Evolutionary conservation across 176 grass and related monocot genomes (phyloP).

Genomic region (Puya raimondii): DNA sequence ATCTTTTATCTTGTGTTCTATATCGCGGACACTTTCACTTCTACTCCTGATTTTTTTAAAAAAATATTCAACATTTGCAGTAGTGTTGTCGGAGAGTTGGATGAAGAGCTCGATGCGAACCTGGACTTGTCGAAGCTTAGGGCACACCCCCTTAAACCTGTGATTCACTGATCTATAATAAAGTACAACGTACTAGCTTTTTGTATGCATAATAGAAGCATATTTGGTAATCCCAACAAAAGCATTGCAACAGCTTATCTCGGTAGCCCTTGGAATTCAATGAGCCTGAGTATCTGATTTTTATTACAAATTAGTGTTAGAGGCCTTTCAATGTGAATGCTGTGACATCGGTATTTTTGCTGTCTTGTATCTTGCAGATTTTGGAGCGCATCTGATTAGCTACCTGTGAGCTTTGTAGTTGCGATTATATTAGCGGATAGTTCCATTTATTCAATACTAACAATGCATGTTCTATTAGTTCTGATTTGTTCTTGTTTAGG

Average conservation of each 20-base stretch:
- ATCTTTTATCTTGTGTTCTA: neutral
- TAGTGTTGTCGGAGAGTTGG: constrained; percentile 79
- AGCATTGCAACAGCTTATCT: neutral
- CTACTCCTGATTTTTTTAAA: too few species aligned
- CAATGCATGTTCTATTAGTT: too few species aligned
- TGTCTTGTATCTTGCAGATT: neutral
- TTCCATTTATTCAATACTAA: too few species aligned
- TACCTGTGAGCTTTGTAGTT: too few species aligned
- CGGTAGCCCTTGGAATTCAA: neutral
- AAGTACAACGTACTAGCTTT: too few species aligned
- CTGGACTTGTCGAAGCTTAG: constrained; percentile 67
- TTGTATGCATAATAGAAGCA: neutral
- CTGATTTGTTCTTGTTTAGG: too few species aligned
- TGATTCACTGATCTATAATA: constrained; percentile 45
- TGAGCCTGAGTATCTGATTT: neutral
- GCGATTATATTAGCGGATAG: too few species aligned
- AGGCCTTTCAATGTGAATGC: neutral
- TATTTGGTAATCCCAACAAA: neutral
- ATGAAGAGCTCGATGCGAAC: constrained; percentile 71
- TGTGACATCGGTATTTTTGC: neutral
- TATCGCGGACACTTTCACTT: neutral
- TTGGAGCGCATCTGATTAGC: too few species aligned
- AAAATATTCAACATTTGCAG: constrained; percentile 31
- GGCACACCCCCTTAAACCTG: constrained; percentile 67
- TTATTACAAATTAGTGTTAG: neutral